Evolutionary conservation across 768 basidiomycete species (phyloP).

Genomic region (Pulveroboletus sp.): DNA sequence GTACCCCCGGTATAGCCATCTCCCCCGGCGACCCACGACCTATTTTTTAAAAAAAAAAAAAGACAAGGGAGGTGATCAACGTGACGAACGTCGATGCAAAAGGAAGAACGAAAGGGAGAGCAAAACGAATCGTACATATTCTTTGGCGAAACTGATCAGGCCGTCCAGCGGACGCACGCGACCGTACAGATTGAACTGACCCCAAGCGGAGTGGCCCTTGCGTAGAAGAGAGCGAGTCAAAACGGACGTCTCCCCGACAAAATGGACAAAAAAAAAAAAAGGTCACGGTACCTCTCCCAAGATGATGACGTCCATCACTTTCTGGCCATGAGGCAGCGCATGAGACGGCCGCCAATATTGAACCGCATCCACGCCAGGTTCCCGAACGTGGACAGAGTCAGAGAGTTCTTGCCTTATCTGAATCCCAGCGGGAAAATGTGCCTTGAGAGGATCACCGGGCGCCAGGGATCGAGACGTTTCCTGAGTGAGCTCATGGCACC

Average conservation of each 20-base stretch:
- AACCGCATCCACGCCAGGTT: conserved; percentile 35
- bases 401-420: conserved; percentile 41
- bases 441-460: conserved; percentile 57
- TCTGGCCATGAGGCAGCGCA: conserved; percentile 30
- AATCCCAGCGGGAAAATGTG: conserved; percentile 54
- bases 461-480: conserved; percentile 35
- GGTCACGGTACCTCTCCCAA: conserved; percentile 57
- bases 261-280: background rate
- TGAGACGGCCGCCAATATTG: conserved; percentile 26
- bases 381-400: conserved; percentile 44
- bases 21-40: conserved; percentile 70
- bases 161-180: conserved; percentile 80
- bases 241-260: no score
- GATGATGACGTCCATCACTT: conserved; percentile 54
- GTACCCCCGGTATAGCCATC: conserved; percentile 85
- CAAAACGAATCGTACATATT: conserved; percentile 51
- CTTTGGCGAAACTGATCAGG: conserved; percentile 74
- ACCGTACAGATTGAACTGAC: conserved; percentile 75
- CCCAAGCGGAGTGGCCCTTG: conserved; percentile 90
- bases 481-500: conserved; percentile 20
- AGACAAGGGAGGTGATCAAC: background rate
- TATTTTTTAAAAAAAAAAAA: conserved; percentile 19
- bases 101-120: background rate
- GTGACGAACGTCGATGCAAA: background rate
- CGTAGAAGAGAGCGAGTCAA: conserved; percentile 2